phyloP scores from a whole-genome alignment of 495 filamentous ascomycete genomes.

The Penicillium daleae region DNA sequence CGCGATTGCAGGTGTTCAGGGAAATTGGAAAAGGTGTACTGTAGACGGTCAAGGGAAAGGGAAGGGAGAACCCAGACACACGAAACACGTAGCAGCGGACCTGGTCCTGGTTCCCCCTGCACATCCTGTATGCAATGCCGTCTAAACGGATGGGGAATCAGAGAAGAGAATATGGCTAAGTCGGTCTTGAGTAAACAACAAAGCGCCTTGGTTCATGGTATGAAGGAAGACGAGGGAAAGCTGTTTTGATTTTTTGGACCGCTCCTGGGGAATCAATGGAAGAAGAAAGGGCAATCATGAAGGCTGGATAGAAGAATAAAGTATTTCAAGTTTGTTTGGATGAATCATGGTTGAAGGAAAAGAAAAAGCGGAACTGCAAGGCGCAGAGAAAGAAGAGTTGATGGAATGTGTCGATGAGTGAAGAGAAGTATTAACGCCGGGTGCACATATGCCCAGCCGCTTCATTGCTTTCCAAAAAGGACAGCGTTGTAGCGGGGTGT shows the following conservation, averaged over 20 bases:
- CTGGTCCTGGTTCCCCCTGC: neutral
- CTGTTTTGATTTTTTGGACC: neutral
- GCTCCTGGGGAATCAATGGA: slow-evolving; percentile 1
- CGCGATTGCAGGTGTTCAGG: neutral
- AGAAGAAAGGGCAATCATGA: neutral
- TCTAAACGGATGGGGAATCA: slow-evolving; percentile 5
- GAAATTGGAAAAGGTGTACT: neutral
- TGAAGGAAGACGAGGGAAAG: neutral
- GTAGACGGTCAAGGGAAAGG: slow-evolving; percentile 5
- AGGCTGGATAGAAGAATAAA: slow-evolving; percentile 16
- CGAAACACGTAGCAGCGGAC: neutral
- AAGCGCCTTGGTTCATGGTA: neutral
- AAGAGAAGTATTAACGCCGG: slow-evolving; percentile 31
- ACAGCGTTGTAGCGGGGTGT: slow-evolving; percentile 25
- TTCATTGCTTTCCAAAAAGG: neutral
- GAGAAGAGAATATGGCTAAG: neutral
- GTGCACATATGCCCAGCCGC: slow-evolving; percentile 11
- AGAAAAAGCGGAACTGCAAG: slow-evolving; percentile 22
- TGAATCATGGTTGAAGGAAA: slow-evolving; percentile 7
- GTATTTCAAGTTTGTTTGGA: slow-evolving; percentile 25
- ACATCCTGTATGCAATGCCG: neutral
- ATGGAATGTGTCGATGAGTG: slow-evolving; percentile 10
- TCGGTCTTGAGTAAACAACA: neutral
- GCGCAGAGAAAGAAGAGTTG: slow-evolving; percentile 23
- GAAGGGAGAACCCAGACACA: slow-evolving; percentile 7